Evolutionary conservation across 495 filamentous ascomycete species (phyloP).

Genomic region (Amniculicola lignicola): DNA sequence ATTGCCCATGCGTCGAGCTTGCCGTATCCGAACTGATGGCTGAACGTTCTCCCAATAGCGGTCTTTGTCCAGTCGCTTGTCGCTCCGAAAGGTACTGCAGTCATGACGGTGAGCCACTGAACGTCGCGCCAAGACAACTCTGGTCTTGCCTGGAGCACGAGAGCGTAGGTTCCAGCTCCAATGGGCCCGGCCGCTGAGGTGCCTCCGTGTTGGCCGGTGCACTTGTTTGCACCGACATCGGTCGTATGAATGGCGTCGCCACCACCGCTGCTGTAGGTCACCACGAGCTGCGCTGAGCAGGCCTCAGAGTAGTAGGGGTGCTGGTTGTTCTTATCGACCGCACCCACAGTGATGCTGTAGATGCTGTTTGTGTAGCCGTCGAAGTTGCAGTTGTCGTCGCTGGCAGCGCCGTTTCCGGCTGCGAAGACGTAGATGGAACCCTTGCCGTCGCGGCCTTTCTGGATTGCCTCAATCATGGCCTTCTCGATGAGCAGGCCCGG

Average conservation of each 20-base stretch:
- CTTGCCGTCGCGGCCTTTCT: conserved; percentile 75
- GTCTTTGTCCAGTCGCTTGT: conserved; percentile 78
- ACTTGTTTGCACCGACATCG: conserved; percentile 80
- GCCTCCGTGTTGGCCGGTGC: conserved; percentile 76
- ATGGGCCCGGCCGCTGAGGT: conserved; percentile 96
- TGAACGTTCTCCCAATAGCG: conserved; percentile 77
- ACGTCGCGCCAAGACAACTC: conserved; percentile 92
- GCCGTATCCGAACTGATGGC: conserved; percentile 92
- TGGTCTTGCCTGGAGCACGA: conserved; percentile 82
- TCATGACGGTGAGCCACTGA: conserved; percentile 84
- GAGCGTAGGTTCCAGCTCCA: conserved; percentile 85
- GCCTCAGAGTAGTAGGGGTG: conserved; percentile 94
- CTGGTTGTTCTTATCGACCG: conserved; percentile 76
- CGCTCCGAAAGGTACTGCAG: conserved; percentile 73
- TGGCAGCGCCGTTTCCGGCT: conserved; percentile 86
- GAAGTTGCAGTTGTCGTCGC: conserved; percentile 96
- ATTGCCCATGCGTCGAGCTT: conserved; percentile 86
- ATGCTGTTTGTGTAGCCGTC: conserved; percentile 99
- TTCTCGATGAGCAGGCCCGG: conserved; percentile 82
- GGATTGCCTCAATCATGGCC: conserved; percentile 88
- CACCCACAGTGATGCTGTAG: conserved; percentile 95
- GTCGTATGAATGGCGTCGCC: conserved; percentile 92
- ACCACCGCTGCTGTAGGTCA: conserved; percentile 91
- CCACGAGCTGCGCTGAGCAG: conserved; percentile 91
- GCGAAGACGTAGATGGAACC: conserved; percentile 98